Percentiles rank a stretch among this genome's conserved stretches.
These are phyloP conservation scores for Castanea mollissima DNA, from an alignment of 306 rosid species.

Conservation along the genomic window DNA sequence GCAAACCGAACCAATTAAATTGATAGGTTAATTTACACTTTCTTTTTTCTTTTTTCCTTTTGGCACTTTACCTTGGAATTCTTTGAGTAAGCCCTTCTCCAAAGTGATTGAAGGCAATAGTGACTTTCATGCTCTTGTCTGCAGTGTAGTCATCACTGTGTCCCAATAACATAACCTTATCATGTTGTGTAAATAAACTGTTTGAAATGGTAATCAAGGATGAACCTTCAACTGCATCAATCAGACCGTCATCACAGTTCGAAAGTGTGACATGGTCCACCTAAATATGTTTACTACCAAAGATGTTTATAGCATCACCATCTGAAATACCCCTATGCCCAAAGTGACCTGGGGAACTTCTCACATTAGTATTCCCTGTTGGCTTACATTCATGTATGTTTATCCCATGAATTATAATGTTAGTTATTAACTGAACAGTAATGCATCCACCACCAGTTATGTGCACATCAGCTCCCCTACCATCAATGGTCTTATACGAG, in stretches of 20 bases:
- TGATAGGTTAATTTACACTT: neutral
- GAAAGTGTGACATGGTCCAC: slow-evolving; percentile 91
- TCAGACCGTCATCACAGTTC: slow-evolving; percentile 70
- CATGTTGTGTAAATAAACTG: slow-evolving; percentile 95
- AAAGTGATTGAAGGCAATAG: slow-evolving; percentile 93
- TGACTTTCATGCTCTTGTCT: slow-evolving; percentile 94
- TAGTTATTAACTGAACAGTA: slow-evolving; percentile 75
- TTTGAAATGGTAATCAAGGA: slow-evolving; percentile 80
- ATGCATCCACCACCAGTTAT: slow-evolving; percentile 97
- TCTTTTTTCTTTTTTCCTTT: neutral
- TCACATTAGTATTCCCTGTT: slow-evolving; percentile 84
- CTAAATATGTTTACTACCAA: slow-evolving; percentile 90
- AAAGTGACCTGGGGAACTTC: slow-evolving; percentile 71
- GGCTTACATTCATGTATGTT: slow-evolving; percentile 84
- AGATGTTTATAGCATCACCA: slow-evolving; percentile 89
- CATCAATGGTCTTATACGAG: slow-evolving; percentile 90
- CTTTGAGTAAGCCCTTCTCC: slow-evolving; percentile 97
- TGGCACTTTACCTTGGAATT: slow-evolving; percentile 77
- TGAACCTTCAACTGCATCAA: slow-evolving; percentile 86
- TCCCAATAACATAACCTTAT: slow-evolving; percentile 87
- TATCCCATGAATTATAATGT: slow-evolving; percentile 78
- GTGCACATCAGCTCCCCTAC: slow-evolving; percentile 90
- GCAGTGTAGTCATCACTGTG: slow-evolving; percentile 75
- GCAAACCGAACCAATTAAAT: too few species aligned
- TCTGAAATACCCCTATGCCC: slow-evolving; percentile 91